phyloP scores from a whole-genome alignment of 176 grass and related monocot genomes.

The Carex cristatella region DNA sequence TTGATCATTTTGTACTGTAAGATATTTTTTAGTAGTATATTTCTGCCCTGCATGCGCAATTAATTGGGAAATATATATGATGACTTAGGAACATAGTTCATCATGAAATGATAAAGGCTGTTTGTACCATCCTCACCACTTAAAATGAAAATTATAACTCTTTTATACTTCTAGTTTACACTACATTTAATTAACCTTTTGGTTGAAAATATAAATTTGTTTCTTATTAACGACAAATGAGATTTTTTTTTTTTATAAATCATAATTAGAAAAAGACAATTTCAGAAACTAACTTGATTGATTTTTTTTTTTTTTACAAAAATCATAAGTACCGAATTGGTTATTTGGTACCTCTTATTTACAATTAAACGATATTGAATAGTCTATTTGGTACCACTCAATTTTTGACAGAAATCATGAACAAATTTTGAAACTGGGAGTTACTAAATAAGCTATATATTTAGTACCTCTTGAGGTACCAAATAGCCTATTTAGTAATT shows the following conservation, averaged over 20 bases:
- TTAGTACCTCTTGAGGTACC: too few relatives aligned
- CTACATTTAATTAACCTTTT: neutral
- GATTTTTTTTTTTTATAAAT: neutral
- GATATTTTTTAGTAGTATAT: neutral
- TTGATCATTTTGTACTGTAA: neutral
- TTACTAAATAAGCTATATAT: too few relatives aligned
- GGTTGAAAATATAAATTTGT: neutral
- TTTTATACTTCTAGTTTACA: neutral
- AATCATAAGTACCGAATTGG: too few relatives aligned
- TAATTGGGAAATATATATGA: neutral
- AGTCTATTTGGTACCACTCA: too few relatives aligned
- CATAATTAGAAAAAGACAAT: too few relatives aligned
- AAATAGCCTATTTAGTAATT: too few relatives aligned
- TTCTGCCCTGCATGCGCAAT: neutral
- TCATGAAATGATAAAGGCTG: neutral
- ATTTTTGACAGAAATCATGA: too few relatives aligned
- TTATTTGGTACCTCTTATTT: too few relatives aligned
- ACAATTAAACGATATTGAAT: too few relatives aligned
- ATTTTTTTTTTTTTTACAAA: too few relatives aligned
- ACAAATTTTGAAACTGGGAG: too few relatives aligned
- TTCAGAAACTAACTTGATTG: too few relatives aligned
- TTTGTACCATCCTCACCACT: neutral
- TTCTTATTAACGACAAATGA: neutral
- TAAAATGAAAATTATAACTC: neutral
- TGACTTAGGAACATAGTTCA: neutral